phyloP scores from a whole-genome alignment of 1,284 basidiomycete species.

The Ganoderma boninense region DNA sequence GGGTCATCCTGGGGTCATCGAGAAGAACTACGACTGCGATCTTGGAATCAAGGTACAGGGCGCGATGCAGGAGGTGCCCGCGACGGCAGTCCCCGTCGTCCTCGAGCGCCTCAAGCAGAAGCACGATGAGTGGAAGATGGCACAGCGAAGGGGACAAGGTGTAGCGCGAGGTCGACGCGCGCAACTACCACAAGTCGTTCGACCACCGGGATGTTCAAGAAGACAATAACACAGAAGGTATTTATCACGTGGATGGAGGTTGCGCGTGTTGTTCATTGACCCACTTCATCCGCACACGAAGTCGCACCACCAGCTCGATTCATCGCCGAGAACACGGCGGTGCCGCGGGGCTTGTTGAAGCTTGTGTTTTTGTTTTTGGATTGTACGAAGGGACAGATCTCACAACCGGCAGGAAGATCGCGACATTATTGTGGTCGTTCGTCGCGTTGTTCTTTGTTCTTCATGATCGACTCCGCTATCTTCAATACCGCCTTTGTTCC shows the following conservation, averaged over 20 bases:
- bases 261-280: slow-evolving; percentile 77
- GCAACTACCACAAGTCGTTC: too few relatives aligned
- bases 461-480: slow-evolving; percentile 71
- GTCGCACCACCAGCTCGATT: slow-evolving; percentile 86
- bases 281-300: slow-evolving; percentile 76
- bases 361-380: slow-evolving; percentile 93
- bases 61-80: slow-evolving; percentile 92
- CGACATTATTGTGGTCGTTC: slow-evolving; percentile 85
- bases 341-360: slow-evolving; percentile 89
- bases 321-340: slow-evolving; percentile 77
- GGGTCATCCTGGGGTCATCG: too few relatives aligned
- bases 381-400: slow-evolving; percentile 81
- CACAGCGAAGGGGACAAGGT: too few relatives aligned
- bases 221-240: slow-evolving; percentile 83
- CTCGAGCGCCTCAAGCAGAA: too few relatives aligned
- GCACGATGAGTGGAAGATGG: too few relatives aligned
- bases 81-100: slow-evolving; percentile 83
- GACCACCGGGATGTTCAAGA: too few relatives aligned
- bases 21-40: too few relatives aligned
- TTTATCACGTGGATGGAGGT: slow-evolving; percentile 93
- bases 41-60: slow-evolving; percentile 90
- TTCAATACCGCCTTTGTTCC: slow-evolving; percentile 76
- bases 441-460: slow-evolving; percentile 79
- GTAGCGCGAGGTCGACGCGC: too few relatives aligned
- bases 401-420: slow-evolving; percentile 78